These are phyloP conservation scores for Hypoxylon sp. DNA, from an alignment of 2,329 filamentous ascomycete genomes.

Conservation along the genomic window DNA sequence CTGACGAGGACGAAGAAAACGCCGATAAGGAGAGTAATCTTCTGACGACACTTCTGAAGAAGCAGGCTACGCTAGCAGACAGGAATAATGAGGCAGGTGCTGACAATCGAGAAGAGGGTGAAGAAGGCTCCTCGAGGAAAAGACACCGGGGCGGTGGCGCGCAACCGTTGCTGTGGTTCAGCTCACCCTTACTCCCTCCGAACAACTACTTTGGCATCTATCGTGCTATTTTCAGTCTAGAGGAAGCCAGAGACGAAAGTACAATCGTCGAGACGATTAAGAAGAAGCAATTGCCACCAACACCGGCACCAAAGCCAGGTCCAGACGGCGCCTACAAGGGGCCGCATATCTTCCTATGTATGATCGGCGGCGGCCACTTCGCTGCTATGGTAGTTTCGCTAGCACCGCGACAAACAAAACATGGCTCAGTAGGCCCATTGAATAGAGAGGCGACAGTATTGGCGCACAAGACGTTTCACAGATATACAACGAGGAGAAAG, in stretches of 20 bases:
- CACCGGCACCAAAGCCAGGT: slow-evolving; percentile 63
- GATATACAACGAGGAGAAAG: slow-evolving; percentile 95
- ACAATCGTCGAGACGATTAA: slow-evolving; percentile 76
- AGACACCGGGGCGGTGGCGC: slow-evolving; percentile 71
- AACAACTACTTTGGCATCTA: slow-evolving; percentile 90
- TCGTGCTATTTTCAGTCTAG: slow-evolving; percentile 79
- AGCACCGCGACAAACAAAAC: slow-evolving; percentile 81
- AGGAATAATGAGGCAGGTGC: slow-evolving; percentile 60
- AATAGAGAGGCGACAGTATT: slow-evolving; percentile 89
- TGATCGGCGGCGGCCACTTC: slow-evolving; percentile 98
- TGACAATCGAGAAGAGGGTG: slow-evolving; percentile 63
- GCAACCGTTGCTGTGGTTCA: slow-evolving; percentile 87
- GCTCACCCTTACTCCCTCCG: slow-evolving; percentile 77
- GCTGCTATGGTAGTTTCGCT: slow-evolving; percentile 95
- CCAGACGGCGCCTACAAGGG: slow-evolving; percentile 75
- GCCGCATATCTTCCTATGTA: slow-evolving; percentile 94
- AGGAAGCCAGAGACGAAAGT: slow-evolving; percentile 74
- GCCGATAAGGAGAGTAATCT: slow-evolving; percentile 71
- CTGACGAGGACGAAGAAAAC: slow-evolving; percentile 73
- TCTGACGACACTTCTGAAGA: slow-evolving; percentile 82
- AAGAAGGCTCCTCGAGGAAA: slow-evolving; percentile 60
- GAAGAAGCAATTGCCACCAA: slow-evolving; percentile 81
- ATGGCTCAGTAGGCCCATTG: slow-evolving; percentile 73
- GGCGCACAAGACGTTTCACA: slow-evolving; percentile 97
- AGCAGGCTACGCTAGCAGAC: slow-evolving; percentile 80